Evolutionary conservation across 1,139 yeast species (phyloP).

Genomic region (Diutina pseudorugosa): DNA sequence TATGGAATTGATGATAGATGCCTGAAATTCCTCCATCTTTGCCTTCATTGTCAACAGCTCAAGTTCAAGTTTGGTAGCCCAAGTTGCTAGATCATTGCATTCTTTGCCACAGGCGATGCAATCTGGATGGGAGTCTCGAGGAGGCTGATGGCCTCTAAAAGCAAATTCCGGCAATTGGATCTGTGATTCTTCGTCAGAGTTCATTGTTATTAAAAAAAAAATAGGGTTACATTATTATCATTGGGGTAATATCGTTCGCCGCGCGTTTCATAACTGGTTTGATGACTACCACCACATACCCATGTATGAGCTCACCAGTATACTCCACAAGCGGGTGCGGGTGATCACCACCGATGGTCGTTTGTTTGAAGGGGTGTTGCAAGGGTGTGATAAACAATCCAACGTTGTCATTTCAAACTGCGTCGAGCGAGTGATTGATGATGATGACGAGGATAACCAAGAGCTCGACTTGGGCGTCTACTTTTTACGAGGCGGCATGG

Average conservation of each 20-base stretch:
- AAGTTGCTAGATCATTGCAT: neutral
- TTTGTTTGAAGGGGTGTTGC: slow-evolving; percentile 55
- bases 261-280: neutral
- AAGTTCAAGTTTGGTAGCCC: neutral
- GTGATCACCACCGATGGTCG: slow-evolving; percentile 81
- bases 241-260: neutral
- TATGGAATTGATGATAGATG: neutral
- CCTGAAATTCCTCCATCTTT: neutral
- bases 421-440: slow-evolving; percentile 38
- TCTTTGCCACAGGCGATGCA: neutral
- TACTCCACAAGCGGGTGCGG: neutral
- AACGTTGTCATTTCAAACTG: slow-evolving; percentile 56
- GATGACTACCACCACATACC: neutral
- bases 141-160: neutral
- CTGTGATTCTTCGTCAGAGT: neutral
- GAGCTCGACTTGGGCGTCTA: slow-evolving; percentile 45
- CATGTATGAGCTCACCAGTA: neutral
- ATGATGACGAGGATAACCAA: slow-evolving; percentile 33
- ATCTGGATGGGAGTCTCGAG: slow-evolving; percentile 1
- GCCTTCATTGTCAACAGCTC: neutral
- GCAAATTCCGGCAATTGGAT: neutral
- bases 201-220: neutral
- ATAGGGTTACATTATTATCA: neutral
- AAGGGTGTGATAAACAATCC: slow-evolving; percentile 75
- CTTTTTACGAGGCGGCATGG: slow-evolving; percentile 70